Conservation (phyloP, 129 eudicot species). For the Ambrosia artemisiifolia region DNA sequence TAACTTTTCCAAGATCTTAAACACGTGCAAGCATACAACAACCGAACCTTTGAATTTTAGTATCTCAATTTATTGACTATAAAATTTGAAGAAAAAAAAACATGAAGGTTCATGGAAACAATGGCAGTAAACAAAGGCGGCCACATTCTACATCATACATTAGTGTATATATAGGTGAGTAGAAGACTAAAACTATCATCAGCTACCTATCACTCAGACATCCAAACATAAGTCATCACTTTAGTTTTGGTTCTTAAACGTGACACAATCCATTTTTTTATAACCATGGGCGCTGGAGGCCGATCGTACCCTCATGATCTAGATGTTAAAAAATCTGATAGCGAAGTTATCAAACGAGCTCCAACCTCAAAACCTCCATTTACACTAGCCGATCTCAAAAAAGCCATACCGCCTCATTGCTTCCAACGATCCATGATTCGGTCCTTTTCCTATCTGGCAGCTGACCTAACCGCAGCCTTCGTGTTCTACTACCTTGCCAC, state of each 20-base stretch:
- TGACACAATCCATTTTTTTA: neutral
- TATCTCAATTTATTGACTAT: neutral
- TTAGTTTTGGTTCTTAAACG: neutral
- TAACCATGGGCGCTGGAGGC: slow-evolving; percentile 43
- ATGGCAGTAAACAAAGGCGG: slow-evolving; percentile 7
- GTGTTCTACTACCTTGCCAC: slow-evolving; percentile 42
- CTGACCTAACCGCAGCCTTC: slow-evolving; percentile 29
- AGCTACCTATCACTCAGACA: neutral
- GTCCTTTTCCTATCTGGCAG: slow-evolving; percentile 39
- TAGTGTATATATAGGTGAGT: neutral
- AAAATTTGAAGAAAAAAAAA: neutral
- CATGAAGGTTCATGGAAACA: neutral
- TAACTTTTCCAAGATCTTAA: neutral
- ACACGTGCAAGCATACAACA: neutral
- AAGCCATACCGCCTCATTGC: slow-evolving; percentile 63
- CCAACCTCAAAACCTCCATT: slow-evolving; percentile 54
- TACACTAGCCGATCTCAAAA: slow-evolving; percentile 41
- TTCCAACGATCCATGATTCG: slow-evolving; percentile 39
- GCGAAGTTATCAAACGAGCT: slow-evolving; percentile 31
- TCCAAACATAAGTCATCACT: neutral
- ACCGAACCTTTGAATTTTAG: neutral
- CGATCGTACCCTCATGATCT: slow-evolving; percentile 2
- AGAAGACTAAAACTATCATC: neutral
- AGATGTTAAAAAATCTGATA: slow-evolving; percentile 16
- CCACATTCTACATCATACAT: neutral